phyloP scores from a whole-genome alignment of 768 basidiomycete species.

The Tulasnella sp. region DNA sequence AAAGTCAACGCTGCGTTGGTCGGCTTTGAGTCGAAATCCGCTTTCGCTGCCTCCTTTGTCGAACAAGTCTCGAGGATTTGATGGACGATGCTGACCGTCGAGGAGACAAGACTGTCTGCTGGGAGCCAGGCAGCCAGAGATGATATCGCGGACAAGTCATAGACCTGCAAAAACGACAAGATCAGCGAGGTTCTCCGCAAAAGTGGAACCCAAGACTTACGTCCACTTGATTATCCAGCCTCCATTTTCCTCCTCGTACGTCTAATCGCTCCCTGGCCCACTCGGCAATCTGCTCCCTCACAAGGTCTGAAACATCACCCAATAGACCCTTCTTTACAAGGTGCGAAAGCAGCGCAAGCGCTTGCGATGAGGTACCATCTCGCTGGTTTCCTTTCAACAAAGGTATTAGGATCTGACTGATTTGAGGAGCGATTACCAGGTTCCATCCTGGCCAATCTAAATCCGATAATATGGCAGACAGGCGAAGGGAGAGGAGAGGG shows the following conservation, averaged over 20 bases:
- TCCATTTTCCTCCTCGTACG: neutral
- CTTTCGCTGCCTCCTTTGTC: neutral
- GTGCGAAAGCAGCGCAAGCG: constrained; percentile 13
- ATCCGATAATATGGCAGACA: constrained; percentile 52
- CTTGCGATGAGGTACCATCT: neutral
- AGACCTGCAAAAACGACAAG: neutral
- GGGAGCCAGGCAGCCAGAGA: neutral
- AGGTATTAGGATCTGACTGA: constrained; percentile 25
- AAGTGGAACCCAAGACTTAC: neutral
- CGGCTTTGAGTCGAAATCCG: constrained; percentile 1
- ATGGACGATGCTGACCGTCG: neutral
- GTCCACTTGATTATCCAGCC: constrained; percentile 22
- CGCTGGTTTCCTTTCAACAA: neutral
- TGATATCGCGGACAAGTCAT: neutral
- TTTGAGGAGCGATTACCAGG: constrained; percentile 45
- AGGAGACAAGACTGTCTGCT: neutral
- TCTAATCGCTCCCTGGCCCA: constrained; percentile 30
- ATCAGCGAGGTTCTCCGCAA: neutral
- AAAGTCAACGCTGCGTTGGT: constrained; percentile 38
- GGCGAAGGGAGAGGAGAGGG: constrained; percentile 36
- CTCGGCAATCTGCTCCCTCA: constrained; percentile 39
- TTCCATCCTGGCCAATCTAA: constrained; percentile 72
- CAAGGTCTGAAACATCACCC: constrained; percentile 45
- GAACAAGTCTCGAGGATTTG: neutral
- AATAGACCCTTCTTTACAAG: constrained; percentile 40